These are phyloP conservation scores for Blepharisma undulans DNA, from an alignment of 169 alveolate genomes.

Conservation along the genomic window DNA sequence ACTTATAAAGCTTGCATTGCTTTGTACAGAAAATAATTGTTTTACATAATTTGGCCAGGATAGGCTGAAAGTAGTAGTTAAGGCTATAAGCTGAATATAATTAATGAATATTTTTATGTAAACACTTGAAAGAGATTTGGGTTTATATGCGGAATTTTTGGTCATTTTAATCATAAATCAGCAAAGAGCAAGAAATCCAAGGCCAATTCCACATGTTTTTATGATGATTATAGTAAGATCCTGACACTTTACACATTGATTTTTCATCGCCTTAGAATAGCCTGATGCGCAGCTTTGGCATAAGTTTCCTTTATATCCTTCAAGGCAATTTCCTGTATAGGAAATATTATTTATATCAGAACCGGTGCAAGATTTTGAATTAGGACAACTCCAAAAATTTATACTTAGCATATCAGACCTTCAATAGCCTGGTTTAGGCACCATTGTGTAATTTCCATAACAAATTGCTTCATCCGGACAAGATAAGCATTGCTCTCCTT, in stretches of 20 bases:
- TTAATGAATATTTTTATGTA: constrained; percentile 47
- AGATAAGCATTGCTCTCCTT: neutral
- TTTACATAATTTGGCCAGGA: constrained; percentile 46
- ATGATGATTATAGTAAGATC: neutral
- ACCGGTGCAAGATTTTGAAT: constrained; percentile 21
- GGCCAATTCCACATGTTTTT: neutral
- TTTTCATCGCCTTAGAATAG: neutral
- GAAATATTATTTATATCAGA: neutral
- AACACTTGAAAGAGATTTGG: constrained; percentile 9
- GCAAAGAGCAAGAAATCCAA: neutral
- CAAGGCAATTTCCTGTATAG: neutral
- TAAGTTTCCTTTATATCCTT: neutral
- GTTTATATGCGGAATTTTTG: neutral
- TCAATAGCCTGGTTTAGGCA: constrained; percentile 62
- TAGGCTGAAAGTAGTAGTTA: constrained; percentile 28
- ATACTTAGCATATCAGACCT: constrained; percentile 37
- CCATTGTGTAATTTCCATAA: constrained; percentile 48
- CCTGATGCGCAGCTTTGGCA: constrained; percentile 35
- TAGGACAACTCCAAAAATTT: constrained; percentile 43
- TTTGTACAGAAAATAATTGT: constrained; percentile 13
- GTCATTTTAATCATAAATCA: constrained; percentile 30
- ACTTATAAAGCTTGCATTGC: constrained; percentile 16
- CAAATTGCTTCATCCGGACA: constrained; percentile 48
- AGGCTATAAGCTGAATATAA: constrained; percentile 35
- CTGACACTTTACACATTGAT: constrained; percentile 13